Evolutionary conservation across 2,329 filamentous ascomycete genomes (phyloP).

Genomic region (Monilinia laxa): DNA sequence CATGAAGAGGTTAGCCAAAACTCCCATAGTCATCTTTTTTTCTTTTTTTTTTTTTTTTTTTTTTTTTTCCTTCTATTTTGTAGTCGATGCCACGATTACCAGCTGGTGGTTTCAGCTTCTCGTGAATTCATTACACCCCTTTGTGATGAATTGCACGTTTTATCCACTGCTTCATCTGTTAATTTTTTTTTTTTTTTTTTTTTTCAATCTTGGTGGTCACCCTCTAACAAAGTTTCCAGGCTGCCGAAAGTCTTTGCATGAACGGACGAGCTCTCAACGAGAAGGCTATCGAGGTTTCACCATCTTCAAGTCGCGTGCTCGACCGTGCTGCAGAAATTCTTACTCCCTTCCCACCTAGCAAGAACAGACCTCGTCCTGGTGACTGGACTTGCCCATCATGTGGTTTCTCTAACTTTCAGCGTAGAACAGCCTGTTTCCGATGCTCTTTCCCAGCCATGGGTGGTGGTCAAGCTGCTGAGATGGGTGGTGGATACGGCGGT

Average conservation of each 20-base stretch:
- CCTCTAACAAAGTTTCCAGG: slow-evolving; percentile 54
- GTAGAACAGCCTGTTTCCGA: slow-evolving; percentile 96
- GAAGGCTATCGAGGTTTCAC: slow-evolving; percentile 98
- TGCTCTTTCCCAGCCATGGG: slow-evolving; percentile 98
- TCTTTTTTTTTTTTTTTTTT: too few species aligned
- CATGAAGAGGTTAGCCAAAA: slow-evolving; percentile 79
- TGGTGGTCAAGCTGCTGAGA: slow-evolving; percentile 67
- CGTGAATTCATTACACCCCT: slow-evolving; percentile 38
- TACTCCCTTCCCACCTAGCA: slow-evolving; percentile 95
- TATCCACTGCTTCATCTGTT: slow-evolving; percentile 29
- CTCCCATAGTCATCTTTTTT: slow-evolving; percentile 33
- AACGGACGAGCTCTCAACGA: slow-evolving; percentile 97
- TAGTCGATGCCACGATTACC: slow-evolving; percentile 33
- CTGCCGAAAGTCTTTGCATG: slow-evolving; percentile 97
- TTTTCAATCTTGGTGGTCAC: slow-evolving; percentile 37
- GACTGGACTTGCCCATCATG: slow-evolving; percentile 99
- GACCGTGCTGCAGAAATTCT: slow-evolving; percentile 95
- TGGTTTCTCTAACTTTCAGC: slow-evolving; percentile 99
- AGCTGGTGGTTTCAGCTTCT: slow-evolving; percentile 34
- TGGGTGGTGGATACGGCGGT: slow-evolving; percentile 62
- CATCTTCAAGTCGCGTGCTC: slow-evolving; percentile 92
- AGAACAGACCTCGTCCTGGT: slow-evolving; percentile 94
- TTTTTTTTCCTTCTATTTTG: too few species aligned
- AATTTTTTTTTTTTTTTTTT: slow-evolving; percentile 29
- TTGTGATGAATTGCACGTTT: slow-evolving; percentile 35